These are phyloP conservation scores for Neurospora tetraspora DNA, from an alignment of 495 filamentous ascomycete genomes.

Conservation along the genomic window DNA sequence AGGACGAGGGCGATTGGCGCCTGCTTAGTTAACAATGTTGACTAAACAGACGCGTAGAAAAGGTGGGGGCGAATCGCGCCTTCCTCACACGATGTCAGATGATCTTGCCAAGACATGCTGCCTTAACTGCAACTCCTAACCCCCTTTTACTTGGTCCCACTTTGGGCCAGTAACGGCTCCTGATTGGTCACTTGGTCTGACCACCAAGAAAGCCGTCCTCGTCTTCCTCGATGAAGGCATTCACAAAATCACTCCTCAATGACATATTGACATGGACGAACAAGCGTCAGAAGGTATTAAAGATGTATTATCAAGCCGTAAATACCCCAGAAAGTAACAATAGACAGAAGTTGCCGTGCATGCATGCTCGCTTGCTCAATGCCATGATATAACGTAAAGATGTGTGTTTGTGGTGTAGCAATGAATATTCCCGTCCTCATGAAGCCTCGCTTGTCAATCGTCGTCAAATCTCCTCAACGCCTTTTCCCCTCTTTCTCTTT, in stretches of 20 bases:
- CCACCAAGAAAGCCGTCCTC: no score
- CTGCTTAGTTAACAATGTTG: background rate
- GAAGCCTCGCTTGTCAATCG: background rate
- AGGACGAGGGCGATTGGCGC: background rate
- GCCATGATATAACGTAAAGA: background rate
- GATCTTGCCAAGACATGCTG: background rate
- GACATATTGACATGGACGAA: background rate
- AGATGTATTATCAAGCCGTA: background rate
- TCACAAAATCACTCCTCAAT: background rate
- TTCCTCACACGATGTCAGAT: background rate
- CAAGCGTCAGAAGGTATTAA: background rate
- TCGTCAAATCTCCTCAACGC: background rate
- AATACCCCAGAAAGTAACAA: background rate
- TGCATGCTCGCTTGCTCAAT: background rate
- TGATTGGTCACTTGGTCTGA: background rate
- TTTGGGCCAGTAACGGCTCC: background rate
- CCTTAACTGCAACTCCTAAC: background rate
- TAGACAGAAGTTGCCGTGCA: background rate
- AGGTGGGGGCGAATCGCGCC: background rate
- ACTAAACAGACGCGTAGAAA: constrained; percentile 6
- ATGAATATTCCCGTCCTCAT: background rate
- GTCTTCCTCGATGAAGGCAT: background rate
- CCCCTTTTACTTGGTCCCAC: background rate
- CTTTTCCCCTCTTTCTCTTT: background rate
- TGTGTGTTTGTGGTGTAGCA: background rate